These are phyloP conservation scores for Auricularia cornea DNA, from an alignment of 768 basidiomycete genomes.

Conservation along the genomic window DNA sequence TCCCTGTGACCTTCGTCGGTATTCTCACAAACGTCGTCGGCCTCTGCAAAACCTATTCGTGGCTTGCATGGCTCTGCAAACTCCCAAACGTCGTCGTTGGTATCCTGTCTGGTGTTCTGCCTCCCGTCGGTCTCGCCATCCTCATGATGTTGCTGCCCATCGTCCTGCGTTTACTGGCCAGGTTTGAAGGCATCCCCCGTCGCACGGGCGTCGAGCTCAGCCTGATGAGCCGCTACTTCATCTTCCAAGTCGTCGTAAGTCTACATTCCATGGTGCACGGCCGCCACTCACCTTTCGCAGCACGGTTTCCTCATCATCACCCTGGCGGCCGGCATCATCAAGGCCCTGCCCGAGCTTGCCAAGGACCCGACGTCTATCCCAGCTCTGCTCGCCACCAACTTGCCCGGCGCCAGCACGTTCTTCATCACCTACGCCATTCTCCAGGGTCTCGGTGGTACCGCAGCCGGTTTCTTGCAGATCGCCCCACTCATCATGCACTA, in stretches of 20 bases:
- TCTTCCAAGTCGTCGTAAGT: conserved; percentile 86
- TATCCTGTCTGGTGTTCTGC: conserved; percentile 82
- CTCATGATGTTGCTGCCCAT: conserved; percentile 84
- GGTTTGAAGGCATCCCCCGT: conserved; percentile 87
- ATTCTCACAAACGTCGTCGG: conserved; percentile 69
- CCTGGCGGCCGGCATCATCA: conserved; percentile 72
- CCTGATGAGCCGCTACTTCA: conserved; percentile 86
- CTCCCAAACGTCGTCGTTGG: conserved; percentile 61
- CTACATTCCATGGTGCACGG: background rate
- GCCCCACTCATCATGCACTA: conserved; percentile 78
- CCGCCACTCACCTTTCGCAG: too few species aligned
- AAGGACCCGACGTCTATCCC: conserved; percentile 66
- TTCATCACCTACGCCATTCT: conserved; percentile 84
- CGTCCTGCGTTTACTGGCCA: conserved; percentile 67
- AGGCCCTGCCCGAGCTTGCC: conserved; percentile 53
- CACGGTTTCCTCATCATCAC: conserved; percentile 93
- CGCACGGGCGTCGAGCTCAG: conserved; percentile 76
- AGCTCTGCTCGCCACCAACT: conserved; percentile 58
- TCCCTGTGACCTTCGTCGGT: conserved; percentile 57
- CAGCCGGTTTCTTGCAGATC: conserved; percentile 72
- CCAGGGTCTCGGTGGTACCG: conserved; percentile 73
- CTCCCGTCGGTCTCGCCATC: conserved; percentile 79
- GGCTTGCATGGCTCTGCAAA: conserved; percentile 79
- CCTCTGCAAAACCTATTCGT: conserved; percentile 54
- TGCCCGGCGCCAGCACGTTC: conserved; percentile 82